phyloP scores from a whole-genome alignment of 768 basidiomycete genomes.

The Podaxis carcinomalis region DNA sequence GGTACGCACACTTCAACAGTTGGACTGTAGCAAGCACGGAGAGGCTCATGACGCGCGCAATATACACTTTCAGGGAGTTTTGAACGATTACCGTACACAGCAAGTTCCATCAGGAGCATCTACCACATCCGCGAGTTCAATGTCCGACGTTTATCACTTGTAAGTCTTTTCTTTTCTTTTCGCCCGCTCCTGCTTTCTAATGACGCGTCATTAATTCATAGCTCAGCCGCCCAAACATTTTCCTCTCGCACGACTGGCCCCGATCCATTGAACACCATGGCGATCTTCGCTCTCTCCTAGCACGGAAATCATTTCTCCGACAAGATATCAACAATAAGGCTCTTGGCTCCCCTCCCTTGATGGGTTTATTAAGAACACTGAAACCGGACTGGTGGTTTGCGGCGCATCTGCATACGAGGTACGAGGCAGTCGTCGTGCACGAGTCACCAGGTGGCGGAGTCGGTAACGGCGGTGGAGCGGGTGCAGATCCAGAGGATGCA shows the following conservation, averaged over 20 bases:
- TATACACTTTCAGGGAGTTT: constrained; percentile 51
- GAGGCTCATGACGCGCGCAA: not conserved
- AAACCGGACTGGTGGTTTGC: constrained; percentile 89
- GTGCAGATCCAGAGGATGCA: not conserved
- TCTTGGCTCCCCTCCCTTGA: constrained; percentile 85
- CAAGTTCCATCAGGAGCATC: constrained; percentile 67
- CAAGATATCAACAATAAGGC: constrained; percentile 60
- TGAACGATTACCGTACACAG: constrained; percentile 81
- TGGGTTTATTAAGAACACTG: constrained; percentile 67
- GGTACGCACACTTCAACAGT: constrained; percentile 35
- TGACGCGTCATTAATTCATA: constrained; percentile 20
- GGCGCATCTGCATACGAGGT: constrained; percentile 87
- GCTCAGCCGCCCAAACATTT: constrained; percentile 66
- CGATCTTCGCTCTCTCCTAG: constrained; percentile 57
- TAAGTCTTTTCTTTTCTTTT: constrained; percentile 25
- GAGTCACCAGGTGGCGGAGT: constrained; percentile 1
- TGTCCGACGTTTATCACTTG: constrained; percentile 72
- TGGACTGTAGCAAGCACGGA: not conserved
- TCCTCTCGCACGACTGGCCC: constrained; percentile 98
- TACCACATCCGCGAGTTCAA: constrained; percentile 91
- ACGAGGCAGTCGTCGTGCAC: constrained; percentile 65
- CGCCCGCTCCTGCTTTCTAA: not conserved
- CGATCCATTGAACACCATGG: constrained; percentile 79
- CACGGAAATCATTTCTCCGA: constrained; percentile 74
- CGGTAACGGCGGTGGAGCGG: not conserved